Evolutionary conservation across 257 asterid species (phyloP), one percentile per base, ranked within the genome.

Genomic region (Nicotiana undulata): DNA sequence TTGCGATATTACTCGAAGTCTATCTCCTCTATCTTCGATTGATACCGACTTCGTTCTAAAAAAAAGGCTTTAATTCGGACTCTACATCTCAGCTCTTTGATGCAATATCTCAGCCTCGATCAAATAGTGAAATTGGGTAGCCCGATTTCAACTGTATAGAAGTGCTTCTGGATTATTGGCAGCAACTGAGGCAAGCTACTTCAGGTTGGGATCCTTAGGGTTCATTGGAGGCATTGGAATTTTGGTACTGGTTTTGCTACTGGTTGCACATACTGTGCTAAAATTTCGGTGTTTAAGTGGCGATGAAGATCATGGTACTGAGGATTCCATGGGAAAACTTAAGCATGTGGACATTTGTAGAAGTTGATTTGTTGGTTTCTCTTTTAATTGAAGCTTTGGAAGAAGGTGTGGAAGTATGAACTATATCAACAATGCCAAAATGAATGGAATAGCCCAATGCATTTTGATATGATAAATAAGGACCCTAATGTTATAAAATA

Each of bases 121-220:
- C n/a, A n/a, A n/a, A n/a, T n/a, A n/a, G n/a, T n/a, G n/a, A n/a
- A n/a, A n/a, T n/a, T n/a, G n/a, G n/a, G n/a, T n/a, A n/a, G n/a
- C n/a, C n/a, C n/a, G n/a, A n/a, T n/a, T n/a, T n/a, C n/a, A n/a
- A n/a, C n/a, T n/a, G n/a, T n/a, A n/a, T n/a, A n/a, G n/a, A n/a
- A n/a, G n/a, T n/a, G n/a, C 63, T 49, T 90, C 96, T 44, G 98
- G 96, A 59, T 92, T 88, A 29, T 81, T 84, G 61, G 95, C 92
- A 46, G 94, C 97, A 28, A 88, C 89, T 2, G 96, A 90, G 83
- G 95, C 93, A 37, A 95, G 95, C 88, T 88, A 90, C 16, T 90
- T 86, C 8, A 93, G 83, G 79, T 92, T 90, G 18, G 94, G 97
- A 87, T 95, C 97, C 51, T 88, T 90, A 90, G 95, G 98, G 93